Conservation (phyloP, 2,329 filamentous ascomycete genomes). For the Hypoxylon sp. region DNA sequence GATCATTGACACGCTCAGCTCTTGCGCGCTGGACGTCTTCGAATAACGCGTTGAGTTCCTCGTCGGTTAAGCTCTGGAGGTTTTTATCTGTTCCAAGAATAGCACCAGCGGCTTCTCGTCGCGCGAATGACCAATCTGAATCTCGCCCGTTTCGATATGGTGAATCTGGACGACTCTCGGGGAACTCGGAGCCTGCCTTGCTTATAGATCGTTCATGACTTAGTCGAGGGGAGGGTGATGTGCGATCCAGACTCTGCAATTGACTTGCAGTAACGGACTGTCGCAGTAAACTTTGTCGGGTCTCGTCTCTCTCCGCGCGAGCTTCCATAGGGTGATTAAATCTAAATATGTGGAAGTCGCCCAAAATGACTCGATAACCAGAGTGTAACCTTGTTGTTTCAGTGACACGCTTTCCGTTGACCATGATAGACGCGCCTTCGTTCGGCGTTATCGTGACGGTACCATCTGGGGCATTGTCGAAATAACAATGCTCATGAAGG, state of each 20-base stretch:
- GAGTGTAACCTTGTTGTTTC: constrained; percentile 89
- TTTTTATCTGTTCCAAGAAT: constrained; percentile 93
- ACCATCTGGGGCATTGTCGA: constrained; percentile 89
- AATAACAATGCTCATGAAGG: constrained; percentile 89
- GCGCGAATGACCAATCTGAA: constrained; percentile 94
- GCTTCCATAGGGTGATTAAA: constrained; percentile 99
- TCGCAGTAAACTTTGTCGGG: constrained; percentile 85
- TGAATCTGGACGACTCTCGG: constrained; percentile 83
- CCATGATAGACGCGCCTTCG: constrained; percentile 97
- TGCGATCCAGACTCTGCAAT: constrained; percentile 68
- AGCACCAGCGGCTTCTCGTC: constrained; percentile 91
- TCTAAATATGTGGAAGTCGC: constrained; percentile 98
- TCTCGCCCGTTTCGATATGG: constrained; percentile 78
- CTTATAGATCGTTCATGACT: constrained; percentile 86
- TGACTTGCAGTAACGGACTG: constrained; percentile 80
- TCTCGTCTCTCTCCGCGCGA: constrained; percentile 88
- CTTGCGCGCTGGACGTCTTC: constrained; percentile 93
- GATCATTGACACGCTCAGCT: constrained; percentile 77
- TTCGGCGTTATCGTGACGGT: constrained; percentile 90
- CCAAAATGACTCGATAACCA: constrained; percentile 93
- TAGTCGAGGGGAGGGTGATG: constrained; percentile 70
- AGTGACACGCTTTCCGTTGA: constrained; percentile 91
- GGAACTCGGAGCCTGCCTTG: constrained; percentile 81
- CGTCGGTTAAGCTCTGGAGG: constrained; percentile 89
- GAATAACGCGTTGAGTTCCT: constrained; percentile 92